Percentiles rank a stretch among this genome's conserved stretches.
Evolutionary conservation across 345 rosid species (phyloP).

Genomic region (Xanthoceras sorbifolium): DNA sequence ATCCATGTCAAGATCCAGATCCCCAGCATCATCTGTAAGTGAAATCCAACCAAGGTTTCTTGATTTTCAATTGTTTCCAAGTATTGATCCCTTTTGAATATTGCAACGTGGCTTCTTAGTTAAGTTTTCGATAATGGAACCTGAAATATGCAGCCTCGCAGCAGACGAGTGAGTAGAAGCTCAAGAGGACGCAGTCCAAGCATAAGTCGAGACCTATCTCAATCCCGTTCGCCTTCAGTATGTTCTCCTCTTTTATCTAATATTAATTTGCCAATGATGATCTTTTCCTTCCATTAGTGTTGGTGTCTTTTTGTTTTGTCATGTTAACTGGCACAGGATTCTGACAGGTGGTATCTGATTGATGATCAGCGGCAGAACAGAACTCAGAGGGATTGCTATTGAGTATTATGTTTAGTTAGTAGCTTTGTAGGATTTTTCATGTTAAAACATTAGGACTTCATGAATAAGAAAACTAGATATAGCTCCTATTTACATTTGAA

Average conservation of each 20-base stretch:
- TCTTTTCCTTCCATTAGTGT: too few species aligned
- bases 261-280: neutral
- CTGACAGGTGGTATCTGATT: constrained; percentile 56
- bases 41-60: neutral
- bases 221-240: constrained; percentile 41
- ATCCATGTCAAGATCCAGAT: constrained; percentile 57
- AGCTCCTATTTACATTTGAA: neutral
- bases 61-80: neutral
- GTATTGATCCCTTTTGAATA: neutral
- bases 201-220: constrained; percentile 28
- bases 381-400: neutral
- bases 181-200: constrained; percentile 20
- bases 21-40: constrained; percentile 72
- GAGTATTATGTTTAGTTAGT: neutral
- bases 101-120: neutral
- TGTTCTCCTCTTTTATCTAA: neutral
- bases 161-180: constrained; percentile 29
- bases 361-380: constrained; percentile 25
- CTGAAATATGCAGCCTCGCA: constrained; percentile 26
- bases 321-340: neutral
- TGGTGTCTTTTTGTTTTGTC: neutral
- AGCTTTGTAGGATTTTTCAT: neutral
- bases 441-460: neutral
- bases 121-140: neutral
- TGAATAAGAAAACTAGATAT: neutral